Evolutionary conservation across 75 land plant species (phyloP), one percentile per base, ranked within the genome.

Genomic region (Picea sitchensis): DNA sequence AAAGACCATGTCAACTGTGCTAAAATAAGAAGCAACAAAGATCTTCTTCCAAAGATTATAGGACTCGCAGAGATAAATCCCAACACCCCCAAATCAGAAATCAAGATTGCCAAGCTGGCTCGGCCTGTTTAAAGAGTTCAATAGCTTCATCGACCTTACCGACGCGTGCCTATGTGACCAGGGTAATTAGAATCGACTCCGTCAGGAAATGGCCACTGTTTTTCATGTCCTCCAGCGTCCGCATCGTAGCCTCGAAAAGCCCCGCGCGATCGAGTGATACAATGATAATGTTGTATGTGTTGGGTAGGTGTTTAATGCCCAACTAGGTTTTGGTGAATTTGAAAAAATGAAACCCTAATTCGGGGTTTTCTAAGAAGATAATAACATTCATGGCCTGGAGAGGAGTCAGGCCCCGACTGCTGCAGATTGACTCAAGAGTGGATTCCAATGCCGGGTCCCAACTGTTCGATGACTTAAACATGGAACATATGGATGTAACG

Each of bases 181-280:
- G 61, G 38, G 79, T 73, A 15, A 61, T 81, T 2, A 90, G 60
- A 74, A 79, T 58, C 0, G 79, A 76, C 17, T 57, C 65, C 82
- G 86, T 78, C 0, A 82, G 84, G 1, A 54, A 57, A 65, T 81
- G 79, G 38, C 86, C 87, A 34, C 80, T 81, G 31, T 20, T 72
- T 54, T 68, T 85, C 93, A 91, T 89, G 59, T 73, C 83, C 51
- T 83, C 86, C 76, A 90, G 85, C 47, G 88, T 80, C 32, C 57
- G 26, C 44, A 69, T 54, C 0, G 92, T 93, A 18, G 73, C 81
- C 18, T 80, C 88, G 58, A 67, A 72, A 2, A 77, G 68, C 60
- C 91, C 83, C 58, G 71, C 14, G 26, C 81, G 58, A 62, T 83
- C 86, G 1, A 94, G 78, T 1, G 77, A 75, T 71, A 80, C 83